These are phyloP conservation scores for Brassica incana DNA, from an alignment of 345 rosid species.

Conservation along the genomic window DNA sequence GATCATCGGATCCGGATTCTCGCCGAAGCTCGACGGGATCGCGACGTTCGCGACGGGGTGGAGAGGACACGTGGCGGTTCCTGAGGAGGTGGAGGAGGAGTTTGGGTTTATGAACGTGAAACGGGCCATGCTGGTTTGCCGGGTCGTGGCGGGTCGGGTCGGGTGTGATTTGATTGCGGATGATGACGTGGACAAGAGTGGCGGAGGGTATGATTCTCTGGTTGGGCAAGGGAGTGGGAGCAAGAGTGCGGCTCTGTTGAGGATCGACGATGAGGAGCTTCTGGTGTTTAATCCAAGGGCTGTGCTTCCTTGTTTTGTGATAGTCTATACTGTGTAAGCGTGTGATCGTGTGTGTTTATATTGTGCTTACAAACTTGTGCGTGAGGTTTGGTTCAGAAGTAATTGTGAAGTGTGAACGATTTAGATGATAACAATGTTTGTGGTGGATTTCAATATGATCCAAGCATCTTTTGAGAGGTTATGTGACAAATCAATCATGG, in stretches of 20 bases:
- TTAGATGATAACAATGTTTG: slow-evolving; percentile 10
- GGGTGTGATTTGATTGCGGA: slow-evolving; percentile 52
- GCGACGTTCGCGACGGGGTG: slow-evolving; percentile 72
- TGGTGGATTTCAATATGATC: slow-evolving; percentile 20
- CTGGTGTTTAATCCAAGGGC: slow-evolving; percentile 97
- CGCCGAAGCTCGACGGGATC: slow-evolving; percentile 90
- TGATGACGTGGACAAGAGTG: slow-evolving; percentile 53
- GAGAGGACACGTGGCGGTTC: slow-evolving; percentile 85
- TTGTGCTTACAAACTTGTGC: not conserved
- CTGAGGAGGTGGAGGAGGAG: slow-evolving; percentile 81
- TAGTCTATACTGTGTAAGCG: slow-evolving; percentile 62
- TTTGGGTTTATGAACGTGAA: slow-evolving; percentile 93
- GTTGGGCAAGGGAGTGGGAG: slow-evolving; percentile 54
- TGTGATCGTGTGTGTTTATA: slow-evolving; percentile 27
- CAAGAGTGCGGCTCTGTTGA: slow-evolving; percentile 43
- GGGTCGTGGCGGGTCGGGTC: slow-evolving; percentile 78
- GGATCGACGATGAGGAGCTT: slow-evolving; percentile 80
- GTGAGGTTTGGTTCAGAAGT: slow-evolving; percentile 19
- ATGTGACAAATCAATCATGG: not conserved
- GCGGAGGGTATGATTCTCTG: slow-evolving; percentile 77
- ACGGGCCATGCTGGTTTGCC: slow-evolving; percentile 83
- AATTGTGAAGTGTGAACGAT: slow-evolving; percentile 31
- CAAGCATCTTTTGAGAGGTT: slow-evolving; percentile 4
- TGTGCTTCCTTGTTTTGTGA: slow-evolving; percentile 94
- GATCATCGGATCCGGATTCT: slow-evolving; percentile 76